phyloP scores from a whole-genome alignment of 345 rosid species.

The Erysimum cheiranthoides region DNA sequence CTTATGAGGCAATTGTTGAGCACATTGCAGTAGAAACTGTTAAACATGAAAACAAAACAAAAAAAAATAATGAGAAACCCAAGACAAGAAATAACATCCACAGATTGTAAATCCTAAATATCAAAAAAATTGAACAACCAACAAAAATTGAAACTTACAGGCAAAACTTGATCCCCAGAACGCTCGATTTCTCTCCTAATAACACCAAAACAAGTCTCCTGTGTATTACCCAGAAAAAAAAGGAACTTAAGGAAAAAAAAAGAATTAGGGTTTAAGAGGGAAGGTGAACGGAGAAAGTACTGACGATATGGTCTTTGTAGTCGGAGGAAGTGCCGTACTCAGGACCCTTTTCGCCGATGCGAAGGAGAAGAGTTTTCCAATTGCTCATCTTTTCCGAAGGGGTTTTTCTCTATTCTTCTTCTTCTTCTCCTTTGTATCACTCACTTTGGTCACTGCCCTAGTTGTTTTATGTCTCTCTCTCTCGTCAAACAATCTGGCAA shows the following conservation, averaged over 20 bases:
- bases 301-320: conserved; percentile 81
- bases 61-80: neutral
- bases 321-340: conserved; percentile 79
- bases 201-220: conserved; percentile 87
- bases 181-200: conserved; percentile 86
- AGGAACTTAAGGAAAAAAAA: neutral
- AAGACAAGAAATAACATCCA: neutral
- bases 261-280: conserved; percentile 46
- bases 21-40: conserved; percentile 85
- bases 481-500: neutral
- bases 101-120: conserved; percentile 1
- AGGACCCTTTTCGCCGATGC: conserved; percentile 86
- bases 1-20: conserved; percentile 94
- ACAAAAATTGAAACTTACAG: conserved; percentile 46
- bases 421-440: neutral
- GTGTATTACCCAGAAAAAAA: conserved; percentile 4
- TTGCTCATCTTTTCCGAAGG: conserved; percentile 57
- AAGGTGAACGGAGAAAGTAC: conserved; percentile 35
- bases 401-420: neutral
- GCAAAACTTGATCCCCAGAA: conserved; percentile 62
- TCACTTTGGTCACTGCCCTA: conserved; percentile 14
- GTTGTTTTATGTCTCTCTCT: neutral
- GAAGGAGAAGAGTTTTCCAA: conserved; percentile 85
- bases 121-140: neutral
- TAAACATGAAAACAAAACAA: conserved; percentile 21